Evolutionary conservation across 2,329 filamentous ascomycete species (phyloP).

Genomic region (Sporothrix humicola): DNA sequence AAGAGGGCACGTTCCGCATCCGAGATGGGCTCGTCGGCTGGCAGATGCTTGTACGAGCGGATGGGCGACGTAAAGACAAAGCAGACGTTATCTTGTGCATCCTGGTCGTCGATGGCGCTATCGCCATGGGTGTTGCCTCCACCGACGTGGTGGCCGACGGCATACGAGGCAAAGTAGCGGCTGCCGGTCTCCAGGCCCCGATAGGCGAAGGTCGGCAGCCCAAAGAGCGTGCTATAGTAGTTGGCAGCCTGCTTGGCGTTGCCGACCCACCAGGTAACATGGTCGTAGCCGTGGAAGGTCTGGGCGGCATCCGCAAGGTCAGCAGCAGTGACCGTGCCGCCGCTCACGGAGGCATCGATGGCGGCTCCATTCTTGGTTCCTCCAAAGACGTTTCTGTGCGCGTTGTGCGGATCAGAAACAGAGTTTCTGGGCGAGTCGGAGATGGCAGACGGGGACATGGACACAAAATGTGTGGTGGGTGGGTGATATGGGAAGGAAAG

Average conservation of each 20-base stretch:
- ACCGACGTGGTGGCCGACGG: constrained; percentile 67
- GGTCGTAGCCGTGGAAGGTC: constrained; percentile 84
- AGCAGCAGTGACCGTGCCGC: background rate
- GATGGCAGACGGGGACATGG: constrained; percentile 66
- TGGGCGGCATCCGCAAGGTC: constrained; percentile 37
- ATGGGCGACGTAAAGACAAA: constrained; percentile 87
- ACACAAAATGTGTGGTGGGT: constrained; percentile 39
- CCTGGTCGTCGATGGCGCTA: constrained; percentile 44
- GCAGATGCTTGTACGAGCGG: constrained; percentile 63
- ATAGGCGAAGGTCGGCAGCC: constrained; percentile 83
- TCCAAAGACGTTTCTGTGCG: constrained; percentile 53
- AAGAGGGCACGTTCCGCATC: constrained; percentile 69
- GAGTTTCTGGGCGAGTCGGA: constrained; percentile 56
- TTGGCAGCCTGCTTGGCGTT: constrained; percentile 94
- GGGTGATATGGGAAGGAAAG: background rate
- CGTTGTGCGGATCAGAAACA: constrained; percentile 50
- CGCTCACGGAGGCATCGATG: constrained; percentile 12
- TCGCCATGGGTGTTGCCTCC: constrained; percentile 18
- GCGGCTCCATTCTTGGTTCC: constrained; percentile 18
- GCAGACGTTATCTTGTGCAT: constrained; percentile 61
- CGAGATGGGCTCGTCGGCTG: constrained; percentile 65
- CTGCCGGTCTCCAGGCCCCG: constrained; percentile 86
- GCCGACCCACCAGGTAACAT: constrained; percentile 94
- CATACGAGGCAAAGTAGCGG: constrained; percentile 80
- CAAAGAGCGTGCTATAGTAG: constrained; percentile 87